Evolutionary conservation across 2,329 filamentous ascomycete genomes (phyloP), one percentile per base, ranked within the genome.

Genomic region (Ascochyta clinopodiicola): DNA sequence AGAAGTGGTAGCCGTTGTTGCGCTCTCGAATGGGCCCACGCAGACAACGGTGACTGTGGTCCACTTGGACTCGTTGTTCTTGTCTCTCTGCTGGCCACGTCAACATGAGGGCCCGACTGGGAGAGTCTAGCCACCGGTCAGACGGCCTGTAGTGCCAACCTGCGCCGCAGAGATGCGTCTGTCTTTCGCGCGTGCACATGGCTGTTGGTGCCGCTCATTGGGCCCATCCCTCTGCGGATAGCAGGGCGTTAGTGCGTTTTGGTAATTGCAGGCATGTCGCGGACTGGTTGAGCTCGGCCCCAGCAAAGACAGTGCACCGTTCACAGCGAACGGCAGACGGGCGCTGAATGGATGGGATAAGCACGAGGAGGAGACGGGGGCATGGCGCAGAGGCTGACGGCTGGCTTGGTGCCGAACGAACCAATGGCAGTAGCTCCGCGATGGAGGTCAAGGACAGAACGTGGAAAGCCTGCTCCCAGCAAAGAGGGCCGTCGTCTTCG

Each of bases 141-240:
- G 52, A 56, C 37, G 49, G 49, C 21, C 25, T 27, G 35, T 45
- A 27, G 21, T 21, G n/a, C 42, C 46, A 51, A 39, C 24, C 43
- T 51, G 31, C 40, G 54, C 47, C 38, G 38, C 48, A 52, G 38
- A 44, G 47, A 39, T 51, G 54, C 54, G 44, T 57, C 48, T 57
- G 40, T 48, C 44, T 48, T 43, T 37, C 46, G 48, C 54, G 54
- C 48, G 44, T 39, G 54, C 48, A 52, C 27, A 39, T 39, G 32
- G 54, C 44, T 44, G 48, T 39, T 48, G 44, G 54, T 19, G 43
- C 24, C 43, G 43, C 25, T 37, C 25, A 52, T 52, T 57, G 54
- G 54, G 24, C 27, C 21, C 45, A 17, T 45, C 24, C n/a, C 24
- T 17, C 35, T 31, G 43, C 47, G 47, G 53, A 47, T 40, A 39